Conservation (phyloP, 768 basidiomycete genomes). For the Leccinum rimulosum region DNA sequence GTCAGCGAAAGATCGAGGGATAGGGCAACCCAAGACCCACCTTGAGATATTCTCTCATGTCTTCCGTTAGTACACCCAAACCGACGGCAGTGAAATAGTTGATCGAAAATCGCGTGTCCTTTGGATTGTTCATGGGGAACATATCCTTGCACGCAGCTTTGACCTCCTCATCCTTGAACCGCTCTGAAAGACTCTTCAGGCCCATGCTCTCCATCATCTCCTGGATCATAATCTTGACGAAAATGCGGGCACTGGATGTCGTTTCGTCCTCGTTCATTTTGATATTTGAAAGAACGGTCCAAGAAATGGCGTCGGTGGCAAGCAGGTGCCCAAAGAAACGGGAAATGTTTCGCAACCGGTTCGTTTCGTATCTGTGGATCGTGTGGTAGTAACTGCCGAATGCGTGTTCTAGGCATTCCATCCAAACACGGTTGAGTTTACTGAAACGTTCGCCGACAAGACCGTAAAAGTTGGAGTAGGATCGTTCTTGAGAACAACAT, state of each 20-base stretch:
- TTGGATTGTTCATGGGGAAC: slow-evolving; percentile 96
- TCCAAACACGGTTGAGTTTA: slow-evolving; percentile 95
- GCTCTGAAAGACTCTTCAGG: slow-evolving; percentile 76
- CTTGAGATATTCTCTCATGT: slow-evolving; percentile 95
- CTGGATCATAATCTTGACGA: slow-evolving; percentile 93
- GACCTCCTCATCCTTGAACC: slow-evolving; percentile 88
- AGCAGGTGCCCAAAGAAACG: slow-evolving; percentile 95
- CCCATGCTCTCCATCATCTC: slow-evolving; percentile 97
- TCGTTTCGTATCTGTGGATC: slow-evolving; percentile 98
- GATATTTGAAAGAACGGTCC: slow-evolving; percentile 80
- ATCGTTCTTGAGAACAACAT: slow-evolving; percentile 99
- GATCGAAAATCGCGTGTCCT: slow-evolving; percentile 94
- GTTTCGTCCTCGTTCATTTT: slow-evolving; percentile 98
- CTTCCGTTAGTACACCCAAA: slow-evolving; percentile 86
- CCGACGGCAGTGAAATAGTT: slow-evolving; percentile 98
- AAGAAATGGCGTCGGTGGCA: slow-evolving; percentile 83
- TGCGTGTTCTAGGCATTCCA: slow-evolving; percentile 81
- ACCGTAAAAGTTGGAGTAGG: slow-evolving; percentile 97
- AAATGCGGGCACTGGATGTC: slow-evolving; percentile 93
- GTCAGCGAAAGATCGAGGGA: slow-evolving; percentile 1
- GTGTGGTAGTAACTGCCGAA: slow-evolving; percentile 92
- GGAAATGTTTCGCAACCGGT: slow-evolving; percentile 94
- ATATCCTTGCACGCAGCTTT: slow-evolving; percentile 69
- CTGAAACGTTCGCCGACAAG: slow-evolving; percentile 94
- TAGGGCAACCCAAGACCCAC: slow-evolving; percentile 40